Evolutionary conservation across 2,329 filamentous ascomycete species (phyloP), one percentile per base, ranked within the genome.

Genomic region (Fusarium sp.): DNA sequence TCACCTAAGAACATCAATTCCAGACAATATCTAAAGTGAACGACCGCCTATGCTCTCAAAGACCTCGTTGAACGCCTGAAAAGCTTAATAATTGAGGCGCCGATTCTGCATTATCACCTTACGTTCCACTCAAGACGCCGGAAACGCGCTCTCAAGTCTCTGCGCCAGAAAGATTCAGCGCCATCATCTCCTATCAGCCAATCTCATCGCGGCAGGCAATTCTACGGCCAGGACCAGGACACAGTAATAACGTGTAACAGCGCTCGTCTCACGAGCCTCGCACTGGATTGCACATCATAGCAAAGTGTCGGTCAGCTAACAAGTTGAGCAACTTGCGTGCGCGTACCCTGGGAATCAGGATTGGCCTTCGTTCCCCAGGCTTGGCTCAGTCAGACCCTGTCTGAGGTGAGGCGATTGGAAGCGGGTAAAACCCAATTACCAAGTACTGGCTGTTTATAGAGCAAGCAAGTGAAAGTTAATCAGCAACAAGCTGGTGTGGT

Each of bases 111-210:
- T 32, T 18, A 12, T 32, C 42, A 6, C 45, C 23, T 23, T 33
- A 23, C 30, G 45, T 38, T 38, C 38, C 17, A 26, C 32, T 26
- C 20, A 45, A 48, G 40, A 41, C 33, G 30, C n/a, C 37, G 17
- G 30, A 33, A 46, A 46, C 32, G 27, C 48, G 52, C 26, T 38
- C 54, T 46, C 46, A 69, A 66, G 67, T 52, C 54, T 54, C 30
- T 59, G 64, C 64, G 37, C 53, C 64, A 55, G 38, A 27, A 53
- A 57, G 45, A 54, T 57, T 56, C 55, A 45, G 42, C 60, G 55
- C 64, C 69, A 45, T 58, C 64, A 13, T 38, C 57, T 68, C 64
- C 57, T 64, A 65, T 70, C 68, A 58, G 60, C 65, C 69, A 71
- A 71, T 71, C 69, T 72, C 69, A 64, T 45, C 54, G 38, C 52